Evolutionary conservation across 805 yeast species (phyloP), one percentile per base, ranked within the genome.

Genomic region (Nakazawaea holstii): DNA sequence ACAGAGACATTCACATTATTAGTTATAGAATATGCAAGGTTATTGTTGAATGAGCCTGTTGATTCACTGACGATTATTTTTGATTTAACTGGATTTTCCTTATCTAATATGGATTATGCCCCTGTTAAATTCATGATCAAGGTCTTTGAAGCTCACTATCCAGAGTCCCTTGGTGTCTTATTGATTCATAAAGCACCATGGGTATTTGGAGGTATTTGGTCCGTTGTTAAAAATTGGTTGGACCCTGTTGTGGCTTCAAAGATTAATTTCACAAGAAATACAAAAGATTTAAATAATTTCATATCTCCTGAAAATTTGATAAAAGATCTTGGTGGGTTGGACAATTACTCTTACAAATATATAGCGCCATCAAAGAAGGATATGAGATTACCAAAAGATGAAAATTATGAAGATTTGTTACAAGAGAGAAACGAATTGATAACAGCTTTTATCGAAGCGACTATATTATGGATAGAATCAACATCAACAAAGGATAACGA

Each of bases 201-300:
- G 98, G 80, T 94, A 46, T 94, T 94, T 69, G 80, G 87, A 44
- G 92, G 97, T 24, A 87, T 92, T 50, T 94, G 99, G 98, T 85
- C 83, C 55, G 79, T 92, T 55, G 81, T 94, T 57, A 89, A 88
- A 65, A 82, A 84, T 57, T 92, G 97, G 98, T 72, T 92, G 49
- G 98, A 94, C 62, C 98, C 98, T 2, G 97, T 88, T 24, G 97
- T 92, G 47, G 96, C 97, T 0, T 75, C 92, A 26, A 92, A 92
- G 66, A 88, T 94, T 57, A 77, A 79, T 39, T 94, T 92, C 67
- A 87, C 96, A 24, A 84, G 86, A 59, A 72, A 72, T 53, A 62
- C 70, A 26, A 76, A 80, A 48, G 97, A 94, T 48, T 66, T 92
- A 57, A 71, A 69, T 41, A 73, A 84, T 55, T 79, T 70, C 61